Percentiles rank a stretch among this genome's conserved stretches.
These are phyloP conservation scores for Gracilaria gracilis DNA, from an alignment of 23 red algal genomes.

Conservation along the genomic window DNA sequence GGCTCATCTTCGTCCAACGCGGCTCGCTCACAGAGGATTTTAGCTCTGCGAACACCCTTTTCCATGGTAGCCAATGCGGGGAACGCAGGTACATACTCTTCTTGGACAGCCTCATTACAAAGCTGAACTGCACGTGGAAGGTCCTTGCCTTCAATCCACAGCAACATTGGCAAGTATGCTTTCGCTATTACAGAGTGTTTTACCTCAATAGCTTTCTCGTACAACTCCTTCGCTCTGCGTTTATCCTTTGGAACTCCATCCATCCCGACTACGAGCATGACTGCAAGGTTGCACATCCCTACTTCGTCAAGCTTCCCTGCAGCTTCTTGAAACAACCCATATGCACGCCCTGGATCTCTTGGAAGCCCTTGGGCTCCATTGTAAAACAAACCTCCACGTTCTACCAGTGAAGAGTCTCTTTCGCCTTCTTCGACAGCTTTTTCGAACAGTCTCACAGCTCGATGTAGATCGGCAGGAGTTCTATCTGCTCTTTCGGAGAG, in stretches of 20 bases:
- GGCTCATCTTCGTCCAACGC: neutral
- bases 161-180: neutral
- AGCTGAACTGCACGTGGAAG: neutral
- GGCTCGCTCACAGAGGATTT: neutral
- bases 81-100: neutral
- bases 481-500: neutral
- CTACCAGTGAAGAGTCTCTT: neutral
- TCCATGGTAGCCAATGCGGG: neutral
- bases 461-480: neutral
- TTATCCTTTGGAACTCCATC: too few species aligned
- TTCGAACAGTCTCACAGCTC: neutral
- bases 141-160: neutral
- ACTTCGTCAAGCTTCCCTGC: neutral
- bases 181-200: neutral
- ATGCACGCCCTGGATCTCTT: neutral
- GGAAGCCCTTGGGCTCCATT: neutral
- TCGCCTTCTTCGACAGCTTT: conserved; percentile 9
- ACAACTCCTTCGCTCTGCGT: neutral
- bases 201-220: conserved; percentile 10
- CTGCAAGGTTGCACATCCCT: neutral
- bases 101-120: neutral
- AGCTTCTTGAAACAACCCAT: neutral
- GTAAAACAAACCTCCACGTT: neutral
- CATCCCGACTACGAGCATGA: neutral
- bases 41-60: neutral